Evolutionary conservation across 2,329 filamentous ascomycete genomes (phyloP), one percentile per base, ranked within the genome.

Genomic region (Fonsecaea monophora): DNA sequence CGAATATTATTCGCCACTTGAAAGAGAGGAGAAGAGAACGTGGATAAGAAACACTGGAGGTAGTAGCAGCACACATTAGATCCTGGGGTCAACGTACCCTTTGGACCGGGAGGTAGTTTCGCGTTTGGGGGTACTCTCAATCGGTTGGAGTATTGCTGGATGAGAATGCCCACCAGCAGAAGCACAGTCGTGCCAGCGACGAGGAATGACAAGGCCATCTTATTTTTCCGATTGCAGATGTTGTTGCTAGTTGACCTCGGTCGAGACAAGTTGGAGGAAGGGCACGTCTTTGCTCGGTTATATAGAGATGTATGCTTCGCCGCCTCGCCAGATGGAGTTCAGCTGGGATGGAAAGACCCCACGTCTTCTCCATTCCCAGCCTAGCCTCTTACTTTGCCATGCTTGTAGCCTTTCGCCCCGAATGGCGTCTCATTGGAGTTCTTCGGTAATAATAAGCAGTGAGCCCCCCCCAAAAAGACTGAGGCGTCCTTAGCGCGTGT

Each of bases 71-170:
- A 10, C 18, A 12, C n/a, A 21, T 0, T n/a, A 21, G n/a, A 21
- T 10, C n/a, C 38, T 1, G 12, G 42, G n/a, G 42, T 25, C 7
- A 13, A 65, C 32, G 38, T 48, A 67, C 65, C 65, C 13, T 60
- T 38, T 38, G 65, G 65, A 25, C 65, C 65, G 3, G 65, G 65
- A 1, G 60, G 65, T 3, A 63, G 30, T 35, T 30, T 67, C 3
- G 65, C 65, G 48, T 58, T 48, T 2, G 50, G 6, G 8, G 65
- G 65, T 7, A 66, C 15, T 45, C 32, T 58, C 2, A 30, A 30
- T 35, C 42, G 25, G n/a, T 54, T 61, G 34, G 34, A 21, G 10
- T 37, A 30, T 12, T 34, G 57, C 53, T 62, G 58, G 30, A 66
- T 62, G n/a, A 66, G 45, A 15, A 66, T n/a, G 2, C 38, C 58